Evolutionary conservation across 2,329 filamentous ascomycete genomes (phyloP), one percentile per base, ranked within the genome.

Genomic region (Colletotrichum salicis): DNA sequence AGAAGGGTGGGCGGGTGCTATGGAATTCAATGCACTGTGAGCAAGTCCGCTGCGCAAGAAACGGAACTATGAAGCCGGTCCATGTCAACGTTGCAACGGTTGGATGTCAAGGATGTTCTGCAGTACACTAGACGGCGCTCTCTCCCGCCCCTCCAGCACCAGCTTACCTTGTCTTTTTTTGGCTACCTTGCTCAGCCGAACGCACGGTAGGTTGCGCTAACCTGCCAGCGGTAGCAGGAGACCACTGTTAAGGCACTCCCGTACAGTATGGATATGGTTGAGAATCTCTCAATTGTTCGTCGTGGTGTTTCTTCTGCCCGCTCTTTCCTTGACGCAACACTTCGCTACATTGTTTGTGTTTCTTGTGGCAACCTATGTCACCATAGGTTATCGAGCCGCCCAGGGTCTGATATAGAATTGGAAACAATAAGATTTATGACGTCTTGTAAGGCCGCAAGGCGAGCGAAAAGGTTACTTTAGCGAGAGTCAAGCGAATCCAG

Each of bases 11-110:
- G 69, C 22, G 45, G 45, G 52, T 56, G 45, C 69, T 71, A 71
- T 71, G 69, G 52, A 35, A 41, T 54, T 71, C 69, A 71, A 71
- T 71, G 69, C 69, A 71, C 59, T 71, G 69, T 71, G 69, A 41
- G 33, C n/a, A 22, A 48, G 35, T 52, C 64, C 58, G 33, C 58
- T 5, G 6, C 54, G 55, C 54, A 64, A 64, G 68, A 45, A 58
- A 71, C 64, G 68, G 68, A 57, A 68, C 57, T 33, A 33, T 31
- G 57, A 63, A 24, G 59, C 58, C 27, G 27, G 29, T 55, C 69
- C 69, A 45, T 63, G 65, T 69, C 58, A 55, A 37, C n/a, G 69
- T 64, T 56, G 48, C 69, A 71, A 63, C 54, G 15, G 37, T 24
- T 71, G 64, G 54, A 37, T n/a, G 35, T 69, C 65, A 52, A 58